Conservation (phyloP, 2,329 filamentous ascomycete species). For the Lomentospora prolificans region DNA sequence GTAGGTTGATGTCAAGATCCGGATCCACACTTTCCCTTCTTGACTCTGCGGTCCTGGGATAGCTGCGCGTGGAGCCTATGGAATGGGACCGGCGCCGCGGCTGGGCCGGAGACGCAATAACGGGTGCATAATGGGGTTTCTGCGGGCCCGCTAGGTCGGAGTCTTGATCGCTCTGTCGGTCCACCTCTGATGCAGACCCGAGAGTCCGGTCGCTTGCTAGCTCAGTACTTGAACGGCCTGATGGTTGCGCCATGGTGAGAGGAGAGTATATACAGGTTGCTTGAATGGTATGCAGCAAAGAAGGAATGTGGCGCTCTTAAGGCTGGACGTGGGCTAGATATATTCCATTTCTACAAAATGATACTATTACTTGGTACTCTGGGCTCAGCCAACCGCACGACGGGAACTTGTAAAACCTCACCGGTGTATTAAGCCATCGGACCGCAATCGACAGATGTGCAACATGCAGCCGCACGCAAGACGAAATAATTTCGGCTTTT, state of each 20-base stretch:
- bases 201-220: not conserved
- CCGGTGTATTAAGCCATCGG: no score
- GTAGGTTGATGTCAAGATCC: constrained; percentile 45
- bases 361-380: not conserved
- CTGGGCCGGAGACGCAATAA: constrained; percentile 13
- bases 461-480: not conserved
- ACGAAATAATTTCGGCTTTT: not conserved
- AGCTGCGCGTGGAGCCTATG: constrained; percentile 13
- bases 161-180: not conserved
- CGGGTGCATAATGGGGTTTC: constrained; percentile 12
- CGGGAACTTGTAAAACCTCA: no score
- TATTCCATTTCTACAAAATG: not conserved
- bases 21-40: constrained; percentile 28
- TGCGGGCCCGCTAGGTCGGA: not conserved
- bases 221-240: not conserved
- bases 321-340: not conserved
- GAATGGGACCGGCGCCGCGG: constrained; percentile 11
- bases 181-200: not conserved
- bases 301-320: not conserved
- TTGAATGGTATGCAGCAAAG: not conserved
- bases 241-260: not conserved
- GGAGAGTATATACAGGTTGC: not conserved
- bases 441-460: not conserved
- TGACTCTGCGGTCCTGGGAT: not conserved
- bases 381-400: no score